These are phyloP conservation scores for Striga asiatica DNA, from an alignment of 257 asterid genomes.

Conservation along the genomic window DNA sequence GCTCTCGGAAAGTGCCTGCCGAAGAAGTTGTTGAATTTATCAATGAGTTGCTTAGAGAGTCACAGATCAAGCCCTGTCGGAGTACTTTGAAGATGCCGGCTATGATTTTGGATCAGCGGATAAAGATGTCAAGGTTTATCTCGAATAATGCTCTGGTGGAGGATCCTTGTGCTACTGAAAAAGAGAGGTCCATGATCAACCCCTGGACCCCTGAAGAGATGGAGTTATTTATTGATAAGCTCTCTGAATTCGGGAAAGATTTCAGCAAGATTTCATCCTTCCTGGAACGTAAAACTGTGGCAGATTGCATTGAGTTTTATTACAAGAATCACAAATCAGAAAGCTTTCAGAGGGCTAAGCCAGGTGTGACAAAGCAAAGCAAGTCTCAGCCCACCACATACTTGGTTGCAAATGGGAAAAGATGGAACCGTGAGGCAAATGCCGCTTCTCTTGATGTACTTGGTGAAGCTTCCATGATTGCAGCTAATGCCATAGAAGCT, in stretches of 20 bases:
- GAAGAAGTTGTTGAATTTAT: conserved; percentile 43
- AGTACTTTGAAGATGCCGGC: conserved; percentile 72
- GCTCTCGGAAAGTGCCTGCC: conserved; percentile 34
- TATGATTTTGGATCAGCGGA: conserved; percentile 58
- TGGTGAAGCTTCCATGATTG: conserved; percentile 71
- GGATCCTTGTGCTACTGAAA: conserved; percentile 74
- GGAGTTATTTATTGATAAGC: conserved; percentile 69
- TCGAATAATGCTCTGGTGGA: conserved; percentile 73
- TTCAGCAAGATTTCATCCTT: conserved; percentile 72
- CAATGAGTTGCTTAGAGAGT: conserved; percentile 46
- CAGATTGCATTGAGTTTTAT: conserved; percentile 93
- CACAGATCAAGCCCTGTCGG: conserved; percentile 50
- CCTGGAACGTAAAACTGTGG: conserved; percentile 61
- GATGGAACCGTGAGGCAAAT: conserved; percentile 62
- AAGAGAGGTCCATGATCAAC: conserved; percentile 59
- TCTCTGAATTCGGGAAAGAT: conserved; percentile 65
- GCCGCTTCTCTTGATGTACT: conserved; percentile 78
- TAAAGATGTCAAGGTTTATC: conserved; percentile 47
- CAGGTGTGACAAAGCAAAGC: conserved; percentile 41
- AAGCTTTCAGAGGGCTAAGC: conserved; percentile 57
- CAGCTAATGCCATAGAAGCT: conserved; percentile 39
- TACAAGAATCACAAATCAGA: conserved; percentile 92
- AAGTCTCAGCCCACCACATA: conserved; percentile 50
- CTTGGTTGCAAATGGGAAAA: conserved; percentile 69
- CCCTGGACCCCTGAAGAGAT: conserved; percentile 74